Evolutionary conservation across 305 asterid genomes (phyloP), one percentile per base, ranked within the genome.

Genomic region (Galium porrigens): DNA sequence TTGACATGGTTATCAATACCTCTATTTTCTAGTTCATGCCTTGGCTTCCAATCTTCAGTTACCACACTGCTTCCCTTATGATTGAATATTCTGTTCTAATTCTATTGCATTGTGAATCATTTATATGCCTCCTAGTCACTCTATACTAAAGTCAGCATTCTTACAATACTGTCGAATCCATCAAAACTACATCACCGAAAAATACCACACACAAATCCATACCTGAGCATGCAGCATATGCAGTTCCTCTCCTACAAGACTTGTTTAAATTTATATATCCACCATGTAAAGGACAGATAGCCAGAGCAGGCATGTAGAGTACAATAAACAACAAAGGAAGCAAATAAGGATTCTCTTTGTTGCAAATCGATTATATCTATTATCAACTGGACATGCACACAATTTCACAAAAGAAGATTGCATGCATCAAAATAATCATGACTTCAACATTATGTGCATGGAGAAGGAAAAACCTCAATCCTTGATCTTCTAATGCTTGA

Each of bases 401-500:
- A 32, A 20, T 34, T 53, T 57, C 41, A 29, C 22, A 57, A 27
- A 42, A 10, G 17, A 25, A 52, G 9, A 55, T 55, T 8, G 54
- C 60, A 46, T 5, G 53, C 29, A 54, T 54, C 17, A 6, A 55
- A 22, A 17, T 18, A 5, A 61, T 48, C 51, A 52, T 55, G 18
- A 5, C 39, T 44, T 32, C 34, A 42, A 18, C 42, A 41, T 15
- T 52, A 68, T 48, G 36, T 44, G 67, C 17, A 20, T 61, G 46
- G 29, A 30, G 72, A 22, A 66, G 64, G 51, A 66, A 65, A 65
- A 77, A 89, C 96, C 96, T 86, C 94, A 65, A 77, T 58, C 61
- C 81, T 78, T 65, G 94, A 85, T 78, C 81, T 80, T 78, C 81
- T 84, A 66, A 73, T 49, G 60, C 78, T 72, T 44, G 97, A 89